Evolutionary conservation across 2,329 filamentous ascomycete genomes (phyloP), one percentile per base, ranked within the genome.

Genomic region (Seiridium unicorne): DNA sequence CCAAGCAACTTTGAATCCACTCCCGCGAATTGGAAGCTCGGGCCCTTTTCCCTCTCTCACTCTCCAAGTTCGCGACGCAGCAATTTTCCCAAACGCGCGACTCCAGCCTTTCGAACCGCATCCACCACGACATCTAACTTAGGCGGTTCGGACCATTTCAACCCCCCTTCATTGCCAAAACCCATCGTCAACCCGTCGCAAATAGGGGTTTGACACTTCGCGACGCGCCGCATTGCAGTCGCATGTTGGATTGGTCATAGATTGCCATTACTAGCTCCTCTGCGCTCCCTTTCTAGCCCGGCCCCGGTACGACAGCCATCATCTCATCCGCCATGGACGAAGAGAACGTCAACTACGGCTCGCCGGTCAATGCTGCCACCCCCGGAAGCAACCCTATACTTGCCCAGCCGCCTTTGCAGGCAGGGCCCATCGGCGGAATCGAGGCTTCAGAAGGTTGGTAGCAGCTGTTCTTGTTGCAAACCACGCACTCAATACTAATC

Each of bases 371-470:
- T 69, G 82, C 77, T 67, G 80, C 79, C 64, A 86, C 85, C 51
- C 84, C 85, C 44, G 77, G 78, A 63, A 81, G 79, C 70, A 87
- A 86, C 69, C 79, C 81, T 11, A 81, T 83, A 51, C 76, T 84
- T 51, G 79, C 84, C 61, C 84, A 87, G 65, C 81, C 83, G 8
- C 80, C 81, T 58, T 73, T 84, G 44, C 79, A 81, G 63, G 72
- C 74, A 31, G 81, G 84, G 36, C 64, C 71, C 55, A 64, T 68
- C 62, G 65, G 67, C 59, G 69, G 74, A 61, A 68, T 74, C 47
- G 78, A 77, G 65, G 68, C 66, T 31, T 66, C 67, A 46, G 78
- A 85, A 79, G 82, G 84, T 86, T 57, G 40, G 42, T 55, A 59
- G 49, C 57, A 32, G 59, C 44, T 46, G 58, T 47, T 36, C 32